Conservation (phyloP, 2,329 filamentous ascomycete genomes). For the Phyllachora maydis region DNA sequence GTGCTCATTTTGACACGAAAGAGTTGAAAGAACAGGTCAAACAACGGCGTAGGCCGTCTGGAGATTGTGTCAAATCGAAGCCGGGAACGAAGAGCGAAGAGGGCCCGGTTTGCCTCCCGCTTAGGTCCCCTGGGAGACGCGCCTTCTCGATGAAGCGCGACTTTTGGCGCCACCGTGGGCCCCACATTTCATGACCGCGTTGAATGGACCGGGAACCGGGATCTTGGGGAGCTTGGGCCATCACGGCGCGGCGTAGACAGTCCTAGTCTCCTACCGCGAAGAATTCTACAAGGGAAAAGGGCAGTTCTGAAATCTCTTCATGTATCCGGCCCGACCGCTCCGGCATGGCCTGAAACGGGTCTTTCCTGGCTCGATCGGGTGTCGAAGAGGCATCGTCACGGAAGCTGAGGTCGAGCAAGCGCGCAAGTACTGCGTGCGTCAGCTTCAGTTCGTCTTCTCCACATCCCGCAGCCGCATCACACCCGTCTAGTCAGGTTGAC, state of each 20-base stretch:
- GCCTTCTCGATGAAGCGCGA: constrained; percentile 3
- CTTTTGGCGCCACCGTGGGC: constrained; percentile 7
- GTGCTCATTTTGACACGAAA: constrained; percentile 6
- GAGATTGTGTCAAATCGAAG: too few species aligned
- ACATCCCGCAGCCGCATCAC: background rate
- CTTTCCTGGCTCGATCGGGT: constrained; percentile 1
- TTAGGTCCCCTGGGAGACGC: background rate
- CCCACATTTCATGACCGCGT: too few species aligned
- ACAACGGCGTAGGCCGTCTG: background rate
- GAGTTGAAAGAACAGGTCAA: too few species aligned
- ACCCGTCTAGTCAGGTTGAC: constrained; percentile 1
- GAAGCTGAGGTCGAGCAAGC: constrained; percentile 30
- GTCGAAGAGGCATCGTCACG: constrained; percentile 21
- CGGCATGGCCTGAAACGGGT: constrained; percentile 17
- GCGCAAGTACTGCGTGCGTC: constrained; percentile 29
- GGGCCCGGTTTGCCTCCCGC: background rate
- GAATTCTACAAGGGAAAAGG: too few species aligned
- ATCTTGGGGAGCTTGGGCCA: constrained; percentile 1
- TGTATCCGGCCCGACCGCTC: constrained; percentile 16
- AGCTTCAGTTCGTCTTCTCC: constrained; percentile 13
- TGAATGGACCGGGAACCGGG: too few species aligned
- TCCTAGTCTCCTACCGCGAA: too few species aligned
- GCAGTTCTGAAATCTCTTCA: constrained; percentile 6
- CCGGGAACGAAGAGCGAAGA: too few species aligned
- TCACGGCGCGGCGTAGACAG: too few species aligned